Base-by-base conservation (phyloP, 495 filamentous ascomycete species). In the Jackrogersella minutella region DNA sequence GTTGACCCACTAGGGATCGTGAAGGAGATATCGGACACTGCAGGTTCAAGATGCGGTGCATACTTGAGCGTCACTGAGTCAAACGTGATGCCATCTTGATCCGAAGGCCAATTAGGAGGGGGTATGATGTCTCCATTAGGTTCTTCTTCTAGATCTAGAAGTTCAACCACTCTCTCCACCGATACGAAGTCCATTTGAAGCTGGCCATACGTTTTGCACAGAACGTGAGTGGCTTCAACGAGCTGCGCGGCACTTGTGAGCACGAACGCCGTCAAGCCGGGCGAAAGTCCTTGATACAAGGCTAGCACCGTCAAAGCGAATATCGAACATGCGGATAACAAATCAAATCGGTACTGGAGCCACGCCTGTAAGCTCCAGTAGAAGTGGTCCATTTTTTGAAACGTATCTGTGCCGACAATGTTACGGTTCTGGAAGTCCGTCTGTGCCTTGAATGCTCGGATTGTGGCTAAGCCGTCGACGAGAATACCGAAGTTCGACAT, bases 321-420 rank as follows among this genome's bases (percentile, higher is more conserved):
- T 0, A 89, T 91, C 9, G 91, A 90, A 16, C 81, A 64, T 0
- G 87, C 89, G 1, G 90, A 91, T 10, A 94, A 75, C 37, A 80
- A 71, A 71, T 92, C 90, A 64, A 92, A 94, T 28, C 92, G 89
- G 68, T 87, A 92, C 70, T 85, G 87, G 6, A 96, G 80, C 92
- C 92, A 96, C 22, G 86, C 84, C 68, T 94, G 91, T 5, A 94
- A 79, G 46, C 85, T 89, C 91, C 92, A 96, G 77, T 93, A 96
- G 77, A 96, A 93, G 74, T 96, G 92, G 70, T 96, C 92, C 89
- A 93, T 93, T 65, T 91, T 92, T 74, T 94, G 91, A 74, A 96
- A 96, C 2, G 84, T 84, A 74, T 96, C 92, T 0, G 90, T 90
- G 16, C 90, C 90, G 3, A 80, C 80, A 39, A 96, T 90, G 58